These are phyloP conservation scores for Leccinellum luteum DNA, from an alignment of 768 basidiomycete species.

Conservation along the genomic window DNA sequence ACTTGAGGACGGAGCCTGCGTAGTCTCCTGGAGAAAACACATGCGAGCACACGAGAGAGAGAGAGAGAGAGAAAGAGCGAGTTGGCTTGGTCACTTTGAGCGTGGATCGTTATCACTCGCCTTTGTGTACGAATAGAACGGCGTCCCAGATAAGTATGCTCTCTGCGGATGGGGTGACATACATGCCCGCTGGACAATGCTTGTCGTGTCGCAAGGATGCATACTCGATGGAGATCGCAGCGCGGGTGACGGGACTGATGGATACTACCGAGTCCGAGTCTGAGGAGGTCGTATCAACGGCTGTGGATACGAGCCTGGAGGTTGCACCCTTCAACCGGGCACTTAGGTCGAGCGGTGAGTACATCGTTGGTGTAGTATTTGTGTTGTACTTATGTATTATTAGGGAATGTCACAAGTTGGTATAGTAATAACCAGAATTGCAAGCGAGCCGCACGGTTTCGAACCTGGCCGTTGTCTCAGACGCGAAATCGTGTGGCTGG, in stretches of 20 bases:
- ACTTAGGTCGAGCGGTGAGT: constrained; percentile 22
- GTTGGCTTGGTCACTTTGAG: neutral
- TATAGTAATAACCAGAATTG: neutral
- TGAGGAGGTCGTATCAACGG: neutral
- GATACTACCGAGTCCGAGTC: neutral
- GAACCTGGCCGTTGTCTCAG: neutral
- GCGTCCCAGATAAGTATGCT: constrained; percentile 70
- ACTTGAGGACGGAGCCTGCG: constrained; percentile 73
- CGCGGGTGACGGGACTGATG: constrained; percentile 46
- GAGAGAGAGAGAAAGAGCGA: too few relatives aligned
- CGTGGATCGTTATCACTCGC: constrained; percentile 29
- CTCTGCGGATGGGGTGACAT: constrained; percentile 62
- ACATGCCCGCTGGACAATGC: constrained; percentile 75
- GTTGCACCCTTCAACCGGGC: constrained; percentile 9
- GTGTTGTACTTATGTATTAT: neutral
- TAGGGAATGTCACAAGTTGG: neutral
- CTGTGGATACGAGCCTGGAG: constrained; percentile 9
- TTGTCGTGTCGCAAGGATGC: constrained; percentile 58
- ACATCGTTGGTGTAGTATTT: neutral
- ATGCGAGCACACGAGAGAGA: neutral
- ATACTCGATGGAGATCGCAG: constrained; percentile 70
- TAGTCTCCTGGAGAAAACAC: constrained; percentile 59
- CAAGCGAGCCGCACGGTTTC: constrained; percentile 8
- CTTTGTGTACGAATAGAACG: constrained; percentile 84
- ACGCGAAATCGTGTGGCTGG: constrained; percentile 3